Base-by-base conservation (phyloP, 441 rosid species). In the Aleurites moluccanus region DNA sequence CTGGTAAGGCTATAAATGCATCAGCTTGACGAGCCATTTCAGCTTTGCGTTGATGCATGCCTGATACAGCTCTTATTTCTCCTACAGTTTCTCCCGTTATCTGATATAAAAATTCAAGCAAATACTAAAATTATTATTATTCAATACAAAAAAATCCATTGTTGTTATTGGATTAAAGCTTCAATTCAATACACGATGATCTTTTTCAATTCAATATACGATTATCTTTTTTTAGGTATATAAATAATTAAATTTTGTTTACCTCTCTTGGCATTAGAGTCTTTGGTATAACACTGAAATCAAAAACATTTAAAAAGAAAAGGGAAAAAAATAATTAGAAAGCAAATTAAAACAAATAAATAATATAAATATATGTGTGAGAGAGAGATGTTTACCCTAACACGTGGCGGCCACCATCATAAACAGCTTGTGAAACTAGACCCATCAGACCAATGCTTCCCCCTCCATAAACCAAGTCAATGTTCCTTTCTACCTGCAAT, bases 371-470 rank as follows among this genome's bases (percentile, higher is more conserved):
- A 20, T 15, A 25, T 10, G 42, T 15, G 21, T 16, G 64, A 28
- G 11, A 21, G 59, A 20, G 60, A n/a, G 35, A 56, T 3, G 21
- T 70, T 81, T 83, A 92, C 98, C 98, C 98, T 77, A 92, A 83
- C 69, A 94, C 97, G 82, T 92, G 98, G 83, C 98, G 89, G 77
- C 98, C 97, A 53, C 97, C 98, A 80, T 94, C 88, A 74, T 91
- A 89, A 73, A 91, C 98, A 78, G 91, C 96, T 82, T 88, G 97
- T 53, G 97, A 89, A 63, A 94, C 89, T 80, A 92, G 80, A 74
- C 97, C 98, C 98, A 94, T 94, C 70, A 94, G 90, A 53, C 98
- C 97, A 85, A 94, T 92, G 89, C 97, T 94, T 64, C 98, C 97
- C 33, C 98, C 98, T 80, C 98, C 98, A 80, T 94, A 94, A 75